Base-by-base conservation (phyloP, 495 filamentous ascomycete species). In the Haplographium delicatum region DNA sequence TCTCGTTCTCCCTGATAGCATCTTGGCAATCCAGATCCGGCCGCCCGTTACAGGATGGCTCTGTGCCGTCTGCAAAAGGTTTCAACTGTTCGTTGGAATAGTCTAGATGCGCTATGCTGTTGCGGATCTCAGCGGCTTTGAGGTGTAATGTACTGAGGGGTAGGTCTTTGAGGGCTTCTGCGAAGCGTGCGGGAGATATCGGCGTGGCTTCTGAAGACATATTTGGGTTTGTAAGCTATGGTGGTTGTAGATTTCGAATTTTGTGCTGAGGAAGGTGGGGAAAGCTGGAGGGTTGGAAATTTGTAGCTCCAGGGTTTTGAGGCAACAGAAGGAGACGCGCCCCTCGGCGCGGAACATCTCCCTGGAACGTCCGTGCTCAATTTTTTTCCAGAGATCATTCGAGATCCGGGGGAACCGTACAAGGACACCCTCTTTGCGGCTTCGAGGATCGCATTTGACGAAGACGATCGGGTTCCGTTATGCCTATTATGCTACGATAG, bases 51-150 rank as follows among this genome's bases (percentile, higher is more conserved):
- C 2, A 22, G 5, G 22, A 24, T 1, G 75, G 76, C 49, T 78
- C 66, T 8, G 58, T 49, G 42, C 61, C 60, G 10, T 54, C 53
- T 35, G 79, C 79, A 59, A 79, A 91, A 11, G 76, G 74, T 28
- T 73, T 69, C 31, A 91, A 71, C 66, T 91, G 80, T 42, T 72
- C 69, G 68, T 95, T 95, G 20, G 85, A 89, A 67, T 81, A 80
- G 47, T 81, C 73, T 18, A 96, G 84, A 64, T 95, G 90, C 7
- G 79, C 72, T 63, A 93, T 88, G 44, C 76, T 82, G 73, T 94
- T 95, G 62, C 78, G 81, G 33, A 96, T 72, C 63, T 95, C 90
- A 56, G 81, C 75, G 55, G 82, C 81, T 73, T 95, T 95, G 65
- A 80, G 69, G 70, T 89, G 84, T 34, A 96, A 77, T 34, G 74